Base-by-base conservation (phyloP, 352 stramenopile genomes). In the Pythium aphanidermatum region DNA sequence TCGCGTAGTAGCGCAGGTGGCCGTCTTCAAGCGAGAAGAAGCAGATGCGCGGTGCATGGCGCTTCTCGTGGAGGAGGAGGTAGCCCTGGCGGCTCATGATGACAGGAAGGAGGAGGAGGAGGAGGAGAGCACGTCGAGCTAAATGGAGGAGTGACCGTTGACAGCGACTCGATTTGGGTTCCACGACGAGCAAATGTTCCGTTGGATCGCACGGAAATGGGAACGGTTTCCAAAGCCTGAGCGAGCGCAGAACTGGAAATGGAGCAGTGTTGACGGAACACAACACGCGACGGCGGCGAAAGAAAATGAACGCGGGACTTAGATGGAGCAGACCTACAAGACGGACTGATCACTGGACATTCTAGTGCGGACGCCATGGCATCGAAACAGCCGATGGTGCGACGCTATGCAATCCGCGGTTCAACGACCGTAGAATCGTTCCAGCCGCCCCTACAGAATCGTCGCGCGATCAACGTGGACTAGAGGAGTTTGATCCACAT, bases 21-120 rank as follows among this genome's bases (percentile, higher is more conserved):
- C 81, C 81, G 51, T 91, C 75, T 46, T 93, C 81, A 20, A 93
- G 68, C 46, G 70, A 83, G 55, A 89, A 83, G 60, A 77, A 93
- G 58, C 51, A 66, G 40, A 91, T 56, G 12, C 60, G 46, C 25
- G 81, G 65, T 8, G 51, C 65, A 14, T 51, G 56, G 28, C 60
- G 70, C 62, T 89, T 84, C 33, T 82, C 74, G 48, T 91, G 72
- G 38, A 86, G 55, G 23, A 93, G 71, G 46, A 93, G 59, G 49
- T 83, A 91, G 20, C 81, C 81, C 48, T 93, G 79, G 46, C 66
- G 76, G 26, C 69, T 86, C 71, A 86, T 87, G 31, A 11, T 55
- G 44, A n/a, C n/a, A n/a, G n/a, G n/a, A n/a, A n/a, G n/a, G n/a
- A n/a, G n/a, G n/a, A n/a, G n/a, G n/a, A n/a, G n/a, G n/a, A n/a